These are phyloP conservation scores for Xylaria arbuscula DNA, from an alignment of 2,329 filamentous ascomycete genomes.

Conservation along the genomic window DNA sequence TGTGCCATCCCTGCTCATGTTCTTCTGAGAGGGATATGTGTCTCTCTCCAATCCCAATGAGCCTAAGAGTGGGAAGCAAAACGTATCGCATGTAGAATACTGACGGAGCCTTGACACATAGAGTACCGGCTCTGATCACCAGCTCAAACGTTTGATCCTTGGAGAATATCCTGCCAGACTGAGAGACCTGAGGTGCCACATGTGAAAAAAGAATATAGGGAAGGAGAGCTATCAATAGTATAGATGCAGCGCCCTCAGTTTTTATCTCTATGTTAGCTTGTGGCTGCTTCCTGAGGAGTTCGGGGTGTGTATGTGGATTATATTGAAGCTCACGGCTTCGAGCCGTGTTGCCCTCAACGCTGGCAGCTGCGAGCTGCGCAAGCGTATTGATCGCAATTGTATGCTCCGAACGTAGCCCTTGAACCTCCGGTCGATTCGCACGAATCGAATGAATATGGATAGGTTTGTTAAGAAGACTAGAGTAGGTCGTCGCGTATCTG, in stretches of 20 bases:
- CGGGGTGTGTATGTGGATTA: neutral
- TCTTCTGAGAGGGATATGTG: neutral
- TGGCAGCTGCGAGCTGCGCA: neutral
- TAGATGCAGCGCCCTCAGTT: neutral
- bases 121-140: neutral
- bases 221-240: neutral
- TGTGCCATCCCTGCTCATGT: conserved; percentile 3
- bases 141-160: neutral
- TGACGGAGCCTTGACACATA: neutral
- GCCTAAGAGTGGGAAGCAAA: neutral
- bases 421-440: neutral
- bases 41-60: neutral
- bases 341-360: neutral
- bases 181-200: neutral
- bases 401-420: conserved; percentile 1
- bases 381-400: conserved; percentile 1
- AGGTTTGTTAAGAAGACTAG: neutral
- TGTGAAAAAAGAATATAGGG: conserved; percentile 1
- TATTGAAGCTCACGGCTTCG: neutral
- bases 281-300: neutral
- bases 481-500: neutral
- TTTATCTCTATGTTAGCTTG: neutral
- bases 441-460: conserved; percentile 1
- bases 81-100: neutral
- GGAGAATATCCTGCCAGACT: neutral